Percentiles rank a stretch among this genome's conserved stretches.
Conservation (phyloP, 2,329 filamentous ascomycete genomes). For the Epichloe sylvatica region DNA sequence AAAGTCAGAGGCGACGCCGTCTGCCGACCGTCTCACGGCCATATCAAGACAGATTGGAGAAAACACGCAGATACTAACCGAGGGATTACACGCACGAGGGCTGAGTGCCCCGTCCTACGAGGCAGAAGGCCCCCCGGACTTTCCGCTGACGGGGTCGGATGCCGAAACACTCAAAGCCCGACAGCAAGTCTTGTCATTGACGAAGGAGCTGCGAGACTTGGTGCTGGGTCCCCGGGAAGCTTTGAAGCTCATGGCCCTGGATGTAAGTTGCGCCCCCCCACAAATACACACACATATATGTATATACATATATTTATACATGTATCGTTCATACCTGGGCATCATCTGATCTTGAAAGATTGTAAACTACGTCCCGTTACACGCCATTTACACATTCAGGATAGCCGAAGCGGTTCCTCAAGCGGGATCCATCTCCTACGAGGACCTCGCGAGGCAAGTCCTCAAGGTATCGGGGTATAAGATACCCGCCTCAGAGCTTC, state of each 20-base stretch:
- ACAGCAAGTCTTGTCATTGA: conserved; percentile 10
- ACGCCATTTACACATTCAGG: conserved; percentile 18
- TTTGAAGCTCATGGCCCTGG: conserved; percentile 15
- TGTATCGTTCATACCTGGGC: too few relatives aligned
- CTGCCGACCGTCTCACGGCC: conserved; percentile 8
- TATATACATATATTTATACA: too few relatives aligned
- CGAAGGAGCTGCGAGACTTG: conserved; percentile 11
- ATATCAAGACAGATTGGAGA: conserved; percentile 9
- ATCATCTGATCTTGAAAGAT: conserved; percentile 6
- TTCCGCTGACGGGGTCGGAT: conserved; percentile 6
- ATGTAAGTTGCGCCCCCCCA: conserved; percentile 9
- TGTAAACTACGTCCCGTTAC: conserved; percentile 16
- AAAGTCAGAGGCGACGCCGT: not conserved
- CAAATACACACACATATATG: too few relatives aligned
- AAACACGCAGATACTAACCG: conserved; percentile 9
- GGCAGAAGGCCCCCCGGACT: conserved; percentile 9
- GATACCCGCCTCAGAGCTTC: conserved; percentile 17
- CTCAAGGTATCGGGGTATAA: conserved; percentile 23
- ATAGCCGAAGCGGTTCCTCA: conserved; percentile 18
- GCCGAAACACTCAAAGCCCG: conserved; percentile 7
- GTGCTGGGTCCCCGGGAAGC: conserved; percentile 11
- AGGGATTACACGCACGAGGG: conserved; percentile 7
- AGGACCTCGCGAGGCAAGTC: conserved; percentile 12
- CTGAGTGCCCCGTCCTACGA: conserved; percentile 11
- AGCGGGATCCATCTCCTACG: conserved; percentile 14